Evolutionary conservation across 2,329 filamentous ascomycete species (phyloP).

Genomic region (Thelonectria rubi): DNA sequence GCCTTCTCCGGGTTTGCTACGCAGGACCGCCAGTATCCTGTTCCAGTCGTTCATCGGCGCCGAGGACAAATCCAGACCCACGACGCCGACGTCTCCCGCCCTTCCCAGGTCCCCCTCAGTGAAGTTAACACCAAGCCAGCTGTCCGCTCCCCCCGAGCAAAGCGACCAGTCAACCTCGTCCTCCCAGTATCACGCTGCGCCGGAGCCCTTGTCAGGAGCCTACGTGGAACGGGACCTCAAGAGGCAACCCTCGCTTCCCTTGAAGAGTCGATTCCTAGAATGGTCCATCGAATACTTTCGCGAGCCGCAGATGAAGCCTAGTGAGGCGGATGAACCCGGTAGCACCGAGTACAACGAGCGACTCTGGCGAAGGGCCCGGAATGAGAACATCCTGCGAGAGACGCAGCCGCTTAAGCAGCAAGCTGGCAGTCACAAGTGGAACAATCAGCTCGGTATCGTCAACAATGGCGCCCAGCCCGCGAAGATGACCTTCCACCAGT

Average conservation of each 20-base stretch:
- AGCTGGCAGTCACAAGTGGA: conserved; percentile 88
- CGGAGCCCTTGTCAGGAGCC: conserved; percentile 80
- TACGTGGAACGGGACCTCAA: conserved; percentile 71
- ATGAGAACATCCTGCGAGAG: conserved; percentile 89
- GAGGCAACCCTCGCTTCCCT: conserved; percentile 71
- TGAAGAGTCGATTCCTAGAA: conserved; percentile 86
- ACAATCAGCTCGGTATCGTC: conserved; percentile 81
- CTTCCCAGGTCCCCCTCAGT: conserved; percentile 45
- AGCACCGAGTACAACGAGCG: conserved; percentile 96
- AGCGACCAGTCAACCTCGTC: conserved; percentile 68
- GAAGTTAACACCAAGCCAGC: conserved; percentile 54
- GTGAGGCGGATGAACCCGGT: conserved; percentile 94
- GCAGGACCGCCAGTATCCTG: conserved; percentile 70
- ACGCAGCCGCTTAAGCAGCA: conserved; percentile 94
- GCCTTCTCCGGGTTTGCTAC: conserved; percentile 66
- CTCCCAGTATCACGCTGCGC: conserved; percentile 78
- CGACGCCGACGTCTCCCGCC: conserved; percentile 43
- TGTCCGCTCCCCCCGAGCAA: conserved; percentile 73
- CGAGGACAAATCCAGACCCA: conserved; percentile 55
- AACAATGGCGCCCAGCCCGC: conserved; percentile 90
- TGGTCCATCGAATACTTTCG: conserved; percentile 99
- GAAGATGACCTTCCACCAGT: conserved; percentile 97
- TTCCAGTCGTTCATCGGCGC: conserved; percentile 65
- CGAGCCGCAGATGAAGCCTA: conserved; percentile 97
- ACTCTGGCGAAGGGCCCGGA: conserved; percentile 90